Base-by-base conservation (phyloP, 2,329 filamentous ascomycete genomes). In the Albifimbria verrucaria region DNA sequence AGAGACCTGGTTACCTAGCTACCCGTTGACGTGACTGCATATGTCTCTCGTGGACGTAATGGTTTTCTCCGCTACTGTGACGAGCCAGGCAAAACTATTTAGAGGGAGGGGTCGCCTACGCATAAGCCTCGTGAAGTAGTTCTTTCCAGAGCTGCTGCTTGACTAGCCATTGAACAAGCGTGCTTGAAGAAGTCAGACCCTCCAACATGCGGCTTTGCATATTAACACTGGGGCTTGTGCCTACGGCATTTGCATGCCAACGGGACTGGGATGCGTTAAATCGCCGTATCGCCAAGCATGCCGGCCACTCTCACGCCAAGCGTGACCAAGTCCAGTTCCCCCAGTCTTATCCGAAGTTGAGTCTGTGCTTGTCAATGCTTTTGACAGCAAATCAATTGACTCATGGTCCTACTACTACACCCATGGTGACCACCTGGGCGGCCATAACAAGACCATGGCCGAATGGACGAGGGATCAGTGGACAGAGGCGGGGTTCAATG, bases 361-460 rank as follows among this genome's bases (percentile, higher is more conserved):
- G 56, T 54, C 7, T 57, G 57, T 44, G 54, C 58, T 22, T 57
- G 58, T 42, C 0, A 60, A 60, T 15, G 58, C 58, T 0, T 59
- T 60, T 4, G 58, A 60, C 2, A 60, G 52, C 6, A 55, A 51
- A 7, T 54, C 56, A 0, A 52, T 60, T 3, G 48, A 56, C 2
- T 53, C 58, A 21, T 60, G 58, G 58, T 60, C 58, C 0, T 55
- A 60, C 2, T 60, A 60, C 41, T 60, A 60, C 17, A 55, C 58
- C 2, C 60, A 58, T 0, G 58, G 58, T 1, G 60, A 60, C 10
- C 58, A 58, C 11, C 51, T 60, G 0, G 58, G 54, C 10, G 58
- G 58, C 0, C 58, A 60, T 9, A 60, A 60, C 43, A 43, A 52
- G 4, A 55, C 56, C 0, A 58, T 59, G 4, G 58, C 58, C 1